Evolutionary conservation across 805 yeast species (phyloP).

Genomic region (Cyberlindnera mississippiensis): DNA sequence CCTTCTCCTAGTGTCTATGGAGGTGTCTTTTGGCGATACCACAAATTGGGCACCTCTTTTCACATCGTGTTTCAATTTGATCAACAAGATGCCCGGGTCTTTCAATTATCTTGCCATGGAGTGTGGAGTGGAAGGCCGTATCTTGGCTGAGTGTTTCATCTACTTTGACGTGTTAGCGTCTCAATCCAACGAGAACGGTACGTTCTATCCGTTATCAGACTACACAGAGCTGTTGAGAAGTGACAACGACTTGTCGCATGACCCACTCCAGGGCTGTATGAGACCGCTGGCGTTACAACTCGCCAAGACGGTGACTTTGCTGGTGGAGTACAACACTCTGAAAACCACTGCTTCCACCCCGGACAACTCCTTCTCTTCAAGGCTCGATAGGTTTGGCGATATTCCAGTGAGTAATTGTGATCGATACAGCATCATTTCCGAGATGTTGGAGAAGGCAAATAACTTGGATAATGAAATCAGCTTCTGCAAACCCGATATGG

Average conservation of each 20-base stretch:
- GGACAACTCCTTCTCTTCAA: constrained; percentile 27
- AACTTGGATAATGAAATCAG: constrained; percentile 41
- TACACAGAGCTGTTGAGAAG: constrained; percentile 14
- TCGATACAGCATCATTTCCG: constrained; percentile 15
- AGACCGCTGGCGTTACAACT: constrained; percentile 58
- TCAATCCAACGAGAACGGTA: constrained; percentile 28
- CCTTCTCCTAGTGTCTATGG: constrained; percentile 23
- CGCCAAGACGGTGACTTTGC: constrained; percentile 34
- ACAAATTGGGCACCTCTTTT: constrained; percentile 21
- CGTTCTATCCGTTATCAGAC: constrained; percentile 23
- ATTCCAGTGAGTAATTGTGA: constrained; percentile 15
- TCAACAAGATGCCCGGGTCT: constrained; percentile 22
- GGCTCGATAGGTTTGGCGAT: background rate
- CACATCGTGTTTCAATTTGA: constrained; percentile 15
- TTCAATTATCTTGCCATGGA: constrained; percentile 16
- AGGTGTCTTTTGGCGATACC: constrained; percentile 25
- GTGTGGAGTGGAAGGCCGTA: constrained; percentile 16
- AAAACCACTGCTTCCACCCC: constrained; percentile 6
- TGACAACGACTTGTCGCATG: constrained; percentile 25
- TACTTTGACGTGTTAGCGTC: constrained; percentile 25
- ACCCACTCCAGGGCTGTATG: constrained; percentile 70
- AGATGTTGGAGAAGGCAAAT: constrained; percentile 22
- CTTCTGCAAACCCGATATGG: constrained; percentile 43
- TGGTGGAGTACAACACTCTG: constrained; percentile 14
- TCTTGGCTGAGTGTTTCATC: constrained; percentile 26